Conservation (phyloP, 805 yeast genomes). For the Candida cerambycidarum region DNA sequence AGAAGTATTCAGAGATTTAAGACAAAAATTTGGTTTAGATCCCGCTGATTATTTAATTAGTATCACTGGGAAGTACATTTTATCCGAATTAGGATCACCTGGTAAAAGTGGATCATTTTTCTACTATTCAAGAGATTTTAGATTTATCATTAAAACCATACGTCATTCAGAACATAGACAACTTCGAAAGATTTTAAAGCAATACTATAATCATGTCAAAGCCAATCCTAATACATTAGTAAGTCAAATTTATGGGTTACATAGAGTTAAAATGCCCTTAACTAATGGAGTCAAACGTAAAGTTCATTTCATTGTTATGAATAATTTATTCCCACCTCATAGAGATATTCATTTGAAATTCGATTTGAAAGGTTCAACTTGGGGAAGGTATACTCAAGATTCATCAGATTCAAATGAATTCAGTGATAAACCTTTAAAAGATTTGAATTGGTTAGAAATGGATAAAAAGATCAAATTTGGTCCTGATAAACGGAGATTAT, state of each 20-base stretch:
- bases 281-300: conserved; percentile 57
- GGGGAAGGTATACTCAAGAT: conserved; percentile 62
- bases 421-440: conserved; percentile 66
- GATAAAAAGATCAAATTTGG: conserved; percentile 71
- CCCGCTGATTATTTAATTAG: conserved; percentile 95
- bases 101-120: conserved; percentile 97
- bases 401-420: too few relatives aligned
- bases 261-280: conserved; percentile 86
- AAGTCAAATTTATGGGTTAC: conserved; percentile 95
- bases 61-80: conserved; percentile 86
- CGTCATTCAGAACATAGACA: conserved; percentile 91
- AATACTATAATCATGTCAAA: conserved; percentile 78
- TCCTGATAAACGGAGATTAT: conserved; percentile 57
- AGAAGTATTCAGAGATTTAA: conserved; percentile 83
- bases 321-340: conserved; percentile 93
- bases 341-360: conserved; percentile 80
- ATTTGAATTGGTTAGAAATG: conserved; percentile 80
- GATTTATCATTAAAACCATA: conserved; percentile 93
- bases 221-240: conserved; percentile 83
- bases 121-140: conserved; percentile 89
- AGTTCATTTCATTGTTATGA: conserved; percentile 94
- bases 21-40: conserved; percentile 80
- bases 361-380: conserved; percentile 91
- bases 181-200: conserved; percentile 66
- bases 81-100: conserved; percentile 90